phyloP scores from a whole-genome alignment of 140 eudicot genomes.

The Bidens hawaiensis region DNA sequence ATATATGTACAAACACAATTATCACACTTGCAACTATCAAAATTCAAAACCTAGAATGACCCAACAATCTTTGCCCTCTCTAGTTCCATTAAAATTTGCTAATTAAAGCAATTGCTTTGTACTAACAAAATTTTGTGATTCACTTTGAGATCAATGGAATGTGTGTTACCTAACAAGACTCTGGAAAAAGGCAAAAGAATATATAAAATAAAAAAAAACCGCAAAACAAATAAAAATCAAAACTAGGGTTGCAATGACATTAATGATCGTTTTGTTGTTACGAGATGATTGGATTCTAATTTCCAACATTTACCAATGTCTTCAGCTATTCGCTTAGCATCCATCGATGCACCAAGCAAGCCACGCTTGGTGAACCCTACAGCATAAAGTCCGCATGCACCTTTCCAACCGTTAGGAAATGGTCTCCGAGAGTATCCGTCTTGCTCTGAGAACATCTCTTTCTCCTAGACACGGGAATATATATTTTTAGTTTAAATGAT shows the following conservation, averaged over 20 bases:
- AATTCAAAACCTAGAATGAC: conserved; percentile 9
- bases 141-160: conserved; percentile 15
- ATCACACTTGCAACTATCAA: conserved; percentile 22
- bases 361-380: conserved; percentile 99
- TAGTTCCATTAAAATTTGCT: conserved; percentile 9
- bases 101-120: conserved; percentile 17
- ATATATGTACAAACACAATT: conserved; percentile 14
- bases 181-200: conserved; percentile 10
- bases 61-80: conserved; percentile 14
- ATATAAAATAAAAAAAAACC: conserved; percentile 8
- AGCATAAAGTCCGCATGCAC: conserved; percentile 73
- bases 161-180: neutral
- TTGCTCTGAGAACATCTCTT: conserved; percentile 80
- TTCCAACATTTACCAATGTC: conserved; percentile 65
- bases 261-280: conserved; percentile 4
- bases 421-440: conserved; percentile 88
- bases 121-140: conserved; percentile 23
- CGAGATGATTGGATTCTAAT: conserved; percentile 34
- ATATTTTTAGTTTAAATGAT: neutral
- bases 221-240: neutral
- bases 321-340: conserved; percentile 67
- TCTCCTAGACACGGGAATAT: conserved; percentile 41
- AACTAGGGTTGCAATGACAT: conserved; percentile 8
- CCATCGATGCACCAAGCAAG: conserved; percentile 86
- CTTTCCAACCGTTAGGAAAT: conserved; percentile 99